Conservation (phyloP, 2,329 filamentous ascomycete genomes). For the Laburnicola sp. region DNA sequence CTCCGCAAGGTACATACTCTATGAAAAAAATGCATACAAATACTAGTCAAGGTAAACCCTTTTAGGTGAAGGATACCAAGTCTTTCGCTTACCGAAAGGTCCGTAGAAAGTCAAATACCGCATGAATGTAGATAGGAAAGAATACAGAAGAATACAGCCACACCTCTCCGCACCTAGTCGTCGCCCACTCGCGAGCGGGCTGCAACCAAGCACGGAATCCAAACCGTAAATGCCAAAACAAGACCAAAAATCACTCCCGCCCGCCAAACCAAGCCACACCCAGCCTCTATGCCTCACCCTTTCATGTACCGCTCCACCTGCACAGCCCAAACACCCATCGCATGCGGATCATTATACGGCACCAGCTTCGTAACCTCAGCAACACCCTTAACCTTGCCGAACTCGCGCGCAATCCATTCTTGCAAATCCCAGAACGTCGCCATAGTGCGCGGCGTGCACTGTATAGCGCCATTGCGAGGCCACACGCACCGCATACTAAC, state of each 20-base stretch:
- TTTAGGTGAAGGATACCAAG: no score
- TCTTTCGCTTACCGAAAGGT: no score
- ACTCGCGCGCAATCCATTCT: conserved; percentile 2
- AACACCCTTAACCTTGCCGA: background rate
- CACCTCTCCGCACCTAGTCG: no score
- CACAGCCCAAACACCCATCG: background rate
- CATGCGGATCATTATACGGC: conserved; percentile 1
- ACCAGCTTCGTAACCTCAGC: background rate
- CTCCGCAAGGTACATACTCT: no score
- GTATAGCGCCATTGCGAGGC: background rate
- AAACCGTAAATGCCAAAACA: no score
- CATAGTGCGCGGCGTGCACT: background rate
- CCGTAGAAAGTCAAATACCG: no score
- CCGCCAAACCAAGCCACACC: background rate
- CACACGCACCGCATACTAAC: conserved; percentile 2
- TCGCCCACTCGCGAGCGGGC: no score
- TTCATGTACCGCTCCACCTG: background rate
- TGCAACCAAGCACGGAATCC: no score
- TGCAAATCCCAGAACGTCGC: conserved; percentile 1
- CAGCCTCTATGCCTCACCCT: background rate
- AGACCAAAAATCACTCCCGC: background rate
- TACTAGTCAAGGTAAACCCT: no score
- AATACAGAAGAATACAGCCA: no score
- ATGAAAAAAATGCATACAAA: no score
- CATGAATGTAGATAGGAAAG: no score